These are phyloP conservation scores for Hypoxylon perforatum DNA, from an alignment of 495 filamentous ascomycete genomes.

Conservation along the genomic window DNA sequence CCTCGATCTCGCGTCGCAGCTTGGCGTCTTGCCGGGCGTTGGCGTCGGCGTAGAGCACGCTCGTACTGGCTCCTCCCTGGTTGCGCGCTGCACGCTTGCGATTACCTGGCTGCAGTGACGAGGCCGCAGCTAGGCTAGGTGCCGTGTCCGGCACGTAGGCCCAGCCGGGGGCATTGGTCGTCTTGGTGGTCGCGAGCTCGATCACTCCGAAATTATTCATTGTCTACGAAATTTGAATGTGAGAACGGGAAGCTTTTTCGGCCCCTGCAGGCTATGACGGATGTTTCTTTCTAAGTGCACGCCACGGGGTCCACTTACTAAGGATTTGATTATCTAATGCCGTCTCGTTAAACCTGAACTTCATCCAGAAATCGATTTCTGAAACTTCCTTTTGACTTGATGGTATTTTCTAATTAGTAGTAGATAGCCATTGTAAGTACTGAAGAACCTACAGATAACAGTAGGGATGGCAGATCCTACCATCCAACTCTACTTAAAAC, in stretches of 20 bases:
- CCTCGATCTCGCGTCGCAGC: slow-evolving; percentile 78
- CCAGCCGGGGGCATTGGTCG: slow-evolving; percentile 80
- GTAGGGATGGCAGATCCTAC: too few species aligned
- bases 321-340: too few species aligned
- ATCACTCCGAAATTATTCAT: slow-evolving; percentile 74
- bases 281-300: not conserved
- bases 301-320: too few species aligned
- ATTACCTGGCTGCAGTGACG: slow-evolving; percentile 54
- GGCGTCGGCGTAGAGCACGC: slow-evolving; percentile 68
- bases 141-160: slow-evolving; percentile 82
- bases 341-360: too few species aligned
- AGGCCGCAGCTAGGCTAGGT: slow-evolving; percentile 58
- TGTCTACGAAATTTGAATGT: not conserved
- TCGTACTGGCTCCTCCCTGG: slow-evolving; percentile 52
- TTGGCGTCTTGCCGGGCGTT: slow-evolving; percentile 76
- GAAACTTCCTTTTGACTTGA: too few species aligned
- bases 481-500: too few species aligned
- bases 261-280: not conserved
- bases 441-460: too few species aligned
- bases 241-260: not conserved
- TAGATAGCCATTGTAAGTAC: too few species aligned
- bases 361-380: too few species aligned
- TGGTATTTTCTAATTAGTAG: too few species aligned
- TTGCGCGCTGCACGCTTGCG: slow-evolving; percentile 74
- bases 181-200: slow-evolving; percentile 75